Evolutionary conservation across 495 filamentous ascomycete genomes (phyloP), one percentile per base, ranked within the genome.

Genomic region (Neurospora tetrasperma): DNA sequence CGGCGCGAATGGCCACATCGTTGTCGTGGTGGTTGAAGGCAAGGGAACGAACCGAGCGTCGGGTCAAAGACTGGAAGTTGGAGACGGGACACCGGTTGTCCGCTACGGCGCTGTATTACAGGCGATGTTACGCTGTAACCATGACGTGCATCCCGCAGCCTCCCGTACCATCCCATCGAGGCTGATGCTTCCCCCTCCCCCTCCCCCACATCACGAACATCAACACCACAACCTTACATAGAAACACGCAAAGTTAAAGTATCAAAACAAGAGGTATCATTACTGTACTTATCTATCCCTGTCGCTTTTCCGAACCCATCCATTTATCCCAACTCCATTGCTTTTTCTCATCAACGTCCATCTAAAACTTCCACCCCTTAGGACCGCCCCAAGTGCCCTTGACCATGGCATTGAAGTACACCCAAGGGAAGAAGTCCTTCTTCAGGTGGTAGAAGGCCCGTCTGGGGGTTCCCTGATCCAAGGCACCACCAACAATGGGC

Each of bases 391-490:
- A 90, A n/a, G 82, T 86, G 4, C 88, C 88, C 78, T 88, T 89
- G 12, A 90, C 83, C 87, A 89, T 87, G 10, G 81, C 83, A 16
- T 86, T 82, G 20, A 82, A 83, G 76, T 89, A 90, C 68, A 90
- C 89, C 88, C 88, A 90, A 0, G 89, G 89, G 84, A 92, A 92
- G 75, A 92, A 89, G 76, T 90, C 85, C 83, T 91, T 92, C 85
- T 92, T 92, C 70, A 92, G 72, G 71, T 91, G 81, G 69, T 90
- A 92, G 79, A 88, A 92, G 11, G 84, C 75, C 10, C 85, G 80
- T 6, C 86, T 83, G 0, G 90, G 89, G 16, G 73, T 78, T 14
- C 82, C 84, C 81, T 91, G 89, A 75, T 89, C 87, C 59, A 87
- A 83, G 8, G 88, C 89, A 23, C 91, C 80, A 79, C 80, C 84